Base-by-base conservation (phyloP, 2,329 filamentous ascomycete species). In the Talaromyces islandicus region DNA sequence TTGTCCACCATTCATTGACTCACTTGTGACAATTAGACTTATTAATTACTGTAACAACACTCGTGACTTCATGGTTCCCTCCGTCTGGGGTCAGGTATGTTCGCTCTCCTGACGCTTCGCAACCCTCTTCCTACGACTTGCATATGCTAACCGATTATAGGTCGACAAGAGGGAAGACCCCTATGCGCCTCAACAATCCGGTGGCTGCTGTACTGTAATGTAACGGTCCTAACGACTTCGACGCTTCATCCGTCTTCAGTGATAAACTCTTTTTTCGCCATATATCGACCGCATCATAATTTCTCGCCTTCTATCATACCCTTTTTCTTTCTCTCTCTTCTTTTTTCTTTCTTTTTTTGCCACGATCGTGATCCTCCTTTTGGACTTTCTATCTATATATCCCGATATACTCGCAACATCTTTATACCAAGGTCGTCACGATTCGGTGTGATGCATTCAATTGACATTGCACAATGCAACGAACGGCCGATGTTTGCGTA, bases 21-120 rank as follows among this genome's bases (percentile, higher is more conserved):
- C n/a, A 38, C 29, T 53, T 30, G 11, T 30, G 12, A 21, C 24
- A 32, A 61, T 65, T 72, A 99, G 94, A 77, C 90, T 97, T 76
- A 97, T 97, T 76, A 90, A 91, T 69, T 97, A 97, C 81, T 97
- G 93, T 79, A 96, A 96, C 78, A 92, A 91, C 78, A 97, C 94
- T 69, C 90, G 93, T 77, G 94, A 99, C 77, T 97, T 96, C 81
- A 97, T 99, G 94, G 92, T 97, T 60, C 92, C 92, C 56, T 96
- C 92, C 58, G 90, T 95, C 76, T 99, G 94, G 94, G 93, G 93
- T 68, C 85, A 88, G 63, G 85, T 87, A 80, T 70, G 71, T 67
- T 64, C 27, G 5, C 21, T 27, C 27, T 11, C 29, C 25, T 52
- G 46, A 43, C 4, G 2, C 32, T n/a, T n/a, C 27, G 9, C 21